Percentiles rank a stretch among this genome's conserved stretches.
Conservation (phyloP, 2,329 filamentous ascomycete species). For the Cercospora beticola region DNA sequence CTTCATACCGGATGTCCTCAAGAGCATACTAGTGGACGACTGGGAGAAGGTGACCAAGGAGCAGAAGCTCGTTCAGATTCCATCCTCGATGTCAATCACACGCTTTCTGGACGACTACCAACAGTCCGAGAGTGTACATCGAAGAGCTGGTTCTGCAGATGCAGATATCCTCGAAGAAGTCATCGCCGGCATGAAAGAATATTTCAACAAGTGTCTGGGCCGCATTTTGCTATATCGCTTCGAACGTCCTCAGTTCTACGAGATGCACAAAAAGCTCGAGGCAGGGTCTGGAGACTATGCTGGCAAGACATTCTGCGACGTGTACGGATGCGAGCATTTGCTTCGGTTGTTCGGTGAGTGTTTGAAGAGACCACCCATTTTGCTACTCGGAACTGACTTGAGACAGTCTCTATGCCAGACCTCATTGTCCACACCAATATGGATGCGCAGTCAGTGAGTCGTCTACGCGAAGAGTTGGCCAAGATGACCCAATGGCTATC, state of each 20-base stretch:
- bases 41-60: slow-evolving; percentile 99
- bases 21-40: slow-evolving; percentile 91
- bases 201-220: slow-evolving; percentile 88
- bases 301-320: slow-evolving; percentile 71
- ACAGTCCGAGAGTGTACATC: slow-evolving; percentile 66
- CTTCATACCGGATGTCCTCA: slow-evolving; percentile 82
- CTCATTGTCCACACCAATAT: slow-evolving; percentile 97
- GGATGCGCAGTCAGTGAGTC: slow-evolving; percentile 86
- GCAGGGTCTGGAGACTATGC: slow-evolving; percentile 61
- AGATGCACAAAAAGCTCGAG: slow-evolving; percentile 68
- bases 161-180: slow-evolving; percentile 88
- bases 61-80: slow-evolving; percentile 81
- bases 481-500: slow-evolving; percentile 85
- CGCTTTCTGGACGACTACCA: slow-evolving; percentile 86
- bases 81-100: slow-evolving; percentile 71
- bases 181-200: slow-evolving; percentile 79
- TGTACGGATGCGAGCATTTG: slow-evolving; percentile 92
- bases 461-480: slow-evolving; percentile 82
- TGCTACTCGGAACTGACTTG: neutral
- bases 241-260: slow-evolving; percentile 83
- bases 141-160: slow-evolving; percentile 66
- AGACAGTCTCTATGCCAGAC: slow-evolving; percentile 80
- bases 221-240: slow-evolving; percentile 92
- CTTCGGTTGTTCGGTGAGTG: slow-evolving; percentile 78
- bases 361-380: neutral